Evolutionary conservation across 768 basidiomycete species (phyloP), one percentile per base, ranked within the genome.

Genomic region (Termitomyces sp.): DNA sequence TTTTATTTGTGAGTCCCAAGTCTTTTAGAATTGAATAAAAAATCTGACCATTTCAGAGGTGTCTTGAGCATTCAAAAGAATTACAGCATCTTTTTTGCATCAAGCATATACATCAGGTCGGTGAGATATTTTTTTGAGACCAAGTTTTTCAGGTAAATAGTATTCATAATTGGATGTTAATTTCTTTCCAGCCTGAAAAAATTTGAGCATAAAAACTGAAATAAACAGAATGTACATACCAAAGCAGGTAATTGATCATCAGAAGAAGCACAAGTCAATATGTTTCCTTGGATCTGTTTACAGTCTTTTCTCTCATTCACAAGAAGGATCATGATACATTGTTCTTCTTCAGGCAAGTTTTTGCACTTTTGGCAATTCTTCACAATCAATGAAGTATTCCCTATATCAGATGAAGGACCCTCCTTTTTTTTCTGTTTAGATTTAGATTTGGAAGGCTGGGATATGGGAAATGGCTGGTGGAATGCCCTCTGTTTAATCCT

Each of bases 261-360:
- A 54, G 20, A n/a, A 36, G 52, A 23, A 36, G 58, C 58, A 54
- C 58, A 54, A 53, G 58, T 59, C 30, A 59, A 52, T 6, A 38
- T 50, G 47, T 36, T 33, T 3, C 46, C 44, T 35, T 36, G 7
- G 3, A 57, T 6, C 4, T 14, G n/a, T 9, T 4, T 5, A 18
- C 23, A 43, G n/a, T 36, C 23, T 20, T 12, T 20, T 36, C 32
- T 47, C 8, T 48, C 47, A 3, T 23, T 26, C 5, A 59, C 58
- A 20, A 48, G 35, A 12, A 53, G 35, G 7, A 44, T 23, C 6
- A 4, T 47, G 12, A 44, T 16, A 23, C 40, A 44, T 26, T 53
- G 48, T 3, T 59, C 58, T 26, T 44, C 44, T 5, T 12, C 2
- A 35, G 58, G 41, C 35, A 41, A 23, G 14, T 12, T n/a, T 23